Conservation (phyloP, 805 yeast genomes). For the Teunomyces atbi region DNA sequence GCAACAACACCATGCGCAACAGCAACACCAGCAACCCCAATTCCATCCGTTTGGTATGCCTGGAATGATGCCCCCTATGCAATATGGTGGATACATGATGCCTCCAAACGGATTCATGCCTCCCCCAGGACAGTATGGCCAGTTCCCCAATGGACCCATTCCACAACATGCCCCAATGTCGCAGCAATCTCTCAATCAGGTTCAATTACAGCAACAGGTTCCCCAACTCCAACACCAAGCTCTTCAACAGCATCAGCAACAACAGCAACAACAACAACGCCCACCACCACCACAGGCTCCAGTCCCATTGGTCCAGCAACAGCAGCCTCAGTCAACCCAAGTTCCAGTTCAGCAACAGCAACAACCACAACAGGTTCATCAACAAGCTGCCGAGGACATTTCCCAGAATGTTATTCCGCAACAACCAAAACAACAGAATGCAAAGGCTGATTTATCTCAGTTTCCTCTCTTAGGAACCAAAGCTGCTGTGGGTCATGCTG, state of each 20-base stretch:
- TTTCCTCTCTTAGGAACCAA: constrained; percentile 56
- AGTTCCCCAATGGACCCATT: constrained; percentile 26
- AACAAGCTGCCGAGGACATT: constrained; percentile 10
- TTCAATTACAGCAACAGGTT: constrained; percentile 15
- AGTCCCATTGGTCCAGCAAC: constrained; percentile 12
- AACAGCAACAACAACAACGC: constrained; percentile 16
- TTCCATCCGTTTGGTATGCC: constrained; percentile 38
- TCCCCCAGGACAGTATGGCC: constrained; percentile 36
- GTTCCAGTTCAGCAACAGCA: constrained; percentile 12
- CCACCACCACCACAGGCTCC: constrained; percentile 13
- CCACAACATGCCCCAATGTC: constrained; percentile 18
- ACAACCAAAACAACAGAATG: constrained; percentile 3
- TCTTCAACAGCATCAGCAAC: constrained; percentile 18
- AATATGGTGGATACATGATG: constrained; percentile 40
- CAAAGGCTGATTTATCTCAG: constrained; percentile 38
- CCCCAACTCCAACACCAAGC: constrained; percentile 16
- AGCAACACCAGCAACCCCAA: constrained; percentile 28
- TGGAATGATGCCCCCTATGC: constrained; percentile 30
- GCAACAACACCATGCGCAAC: constrained; percentile 21
- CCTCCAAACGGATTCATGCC: constrained; percentile 40
- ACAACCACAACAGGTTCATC: constrained; percentile 15
- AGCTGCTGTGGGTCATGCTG: constrained; percentile 20
- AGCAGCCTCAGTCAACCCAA: constrained; percentile 8
- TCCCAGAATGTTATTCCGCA: constrained; percentile 5
- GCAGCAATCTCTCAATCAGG: constrained; percentile 8